Evolutionary conservation across 495 filamentous ascomycete genomes (phyloP).

Genomic region (Aspergillus bertholletiae): DNA sequence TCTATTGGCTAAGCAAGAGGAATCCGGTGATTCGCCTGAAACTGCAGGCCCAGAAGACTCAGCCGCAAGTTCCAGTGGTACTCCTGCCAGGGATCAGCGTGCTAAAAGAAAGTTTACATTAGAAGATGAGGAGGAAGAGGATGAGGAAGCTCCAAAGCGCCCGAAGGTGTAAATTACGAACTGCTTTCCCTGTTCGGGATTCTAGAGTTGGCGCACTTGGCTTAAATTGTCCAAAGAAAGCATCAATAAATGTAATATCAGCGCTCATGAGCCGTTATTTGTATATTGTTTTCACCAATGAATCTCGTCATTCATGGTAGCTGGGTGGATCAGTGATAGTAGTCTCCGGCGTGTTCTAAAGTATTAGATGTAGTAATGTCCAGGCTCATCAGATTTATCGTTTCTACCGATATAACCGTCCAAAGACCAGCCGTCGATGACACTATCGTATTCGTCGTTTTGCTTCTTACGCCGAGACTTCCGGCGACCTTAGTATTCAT

Average conservation of each 20-base stretch:
- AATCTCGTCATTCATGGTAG: slow-evolving; percentile 10
- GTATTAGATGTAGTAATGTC: slow-evolving; percentile 19
- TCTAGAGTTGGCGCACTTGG: neutral
- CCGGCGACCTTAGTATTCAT: neutral
- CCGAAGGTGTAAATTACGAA: slow-evolving; percentile 28
- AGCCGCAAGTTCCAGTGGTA: slow-evolving; percentile 21
- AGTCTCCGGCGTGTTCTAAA: slow-evolving; percentile 20
- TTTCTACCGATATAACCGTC: slow-evolving; percentile 14
- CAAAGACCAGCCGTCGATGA: slow-evolving; percentile 19
- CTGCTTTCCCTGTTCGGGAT: neutral
- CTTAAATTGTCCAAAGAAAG: neutral
- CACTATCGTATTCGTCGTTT: slow-evolving; percentile 4
- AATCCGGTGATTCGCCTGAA: slow-evolving; percentile 16
- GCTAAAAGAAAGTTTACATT: slow-evolving; percentile 47
- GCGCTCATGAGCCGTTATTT: neutral
- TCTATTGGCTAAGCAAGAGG: slow-evolving; percentile 18
- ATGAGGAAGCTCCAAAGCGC: slow-evolving; percentile 38
- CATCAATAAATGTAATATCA: slow-evolving; percentile 2
- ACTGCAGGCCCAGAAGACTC: slow-evolving; percentile 20
- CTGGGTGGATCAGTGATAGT: slow-evolving; percentile 17
- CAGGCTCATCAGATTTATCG: slow-evolving; percentile 19
- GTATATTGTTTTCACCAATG: neutral
- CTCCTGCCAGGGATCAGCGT: slow-evolving; percentile 21
- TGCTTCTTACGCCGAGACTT: neutral
- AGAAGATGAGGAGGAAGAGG: slow-evolving; percentile 47